phyloP scores from a whole-genome alignment of 2,329 filamentous ascomycete genomes.

The Mycogone perniciosa region DNA sequence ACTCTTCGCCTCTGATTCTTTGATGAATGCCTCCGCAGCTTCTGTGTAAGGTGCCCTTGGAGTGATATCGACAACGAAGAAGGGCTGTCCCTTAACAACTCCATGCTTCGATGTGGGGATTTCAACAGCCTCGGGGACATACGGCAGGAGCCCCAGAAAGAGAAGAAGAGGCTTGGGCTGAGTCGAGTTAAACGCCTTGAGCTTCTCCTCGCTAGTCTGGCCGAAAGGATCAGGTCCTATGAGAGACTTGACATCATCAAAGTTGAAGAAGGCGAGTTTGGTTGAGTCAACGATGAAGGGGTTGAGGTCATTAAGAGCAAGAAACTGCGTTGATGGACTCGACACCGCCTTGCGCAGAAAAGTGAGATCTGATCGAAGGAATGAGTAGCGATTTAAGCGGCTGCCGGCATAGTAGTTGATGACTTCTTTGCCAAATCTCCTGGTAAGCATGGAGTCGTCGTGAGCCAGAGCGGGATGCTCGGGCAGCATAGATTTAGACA shows the following conservation, averaged over 20 bases:
- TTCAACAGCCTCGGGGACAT: constrained; percentile 38
- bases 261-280: constrained; percentile 61
- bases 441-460: constrained; percentile 61
- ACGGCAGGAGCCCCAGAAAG: constrained; percentile 78
- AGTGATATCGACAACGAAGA: constrained; percentile 86
- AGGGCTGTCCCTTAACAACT: constrained; percentile 72
- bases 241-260: constrained; percentile 62
- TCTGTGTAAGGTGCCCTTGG: constrained; percentile 59
- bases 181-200: constrained; percentile 68
- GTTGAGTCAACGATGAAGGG: constrained; percentile 56
- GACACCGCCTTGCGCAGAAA: constrained; percentile 64
- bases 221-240: constrained; percentile 67
- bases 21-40: constrained; percentile 46
- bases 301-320: constrained; percentile 72
- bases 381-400: constrained; percentile 72
- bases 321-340: constrained; percentile 61
- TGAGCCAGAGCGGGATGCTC: constrained; percentile 17
- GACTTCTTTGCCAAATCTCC: constrained; percentile 72
- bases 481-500: constrained; percentile 9
- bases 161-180: constrained; percentile 64
- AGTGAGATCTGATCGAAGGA: constrained; percentile 62
- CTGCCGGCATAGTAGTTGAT: constrained; percentile 80
- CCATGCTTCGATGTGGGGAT: constrained; percentile 41
- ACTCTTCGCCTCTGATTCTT: constrained; percentile 45
- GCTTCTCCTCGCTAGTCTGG: constrained; percentile 63